Evolutionary conservation across 148 eudicot genomes (phyloP), one percentile per base, ranked within the genome.

Genomic region (Vaccinium macrocarpon): DNA sequence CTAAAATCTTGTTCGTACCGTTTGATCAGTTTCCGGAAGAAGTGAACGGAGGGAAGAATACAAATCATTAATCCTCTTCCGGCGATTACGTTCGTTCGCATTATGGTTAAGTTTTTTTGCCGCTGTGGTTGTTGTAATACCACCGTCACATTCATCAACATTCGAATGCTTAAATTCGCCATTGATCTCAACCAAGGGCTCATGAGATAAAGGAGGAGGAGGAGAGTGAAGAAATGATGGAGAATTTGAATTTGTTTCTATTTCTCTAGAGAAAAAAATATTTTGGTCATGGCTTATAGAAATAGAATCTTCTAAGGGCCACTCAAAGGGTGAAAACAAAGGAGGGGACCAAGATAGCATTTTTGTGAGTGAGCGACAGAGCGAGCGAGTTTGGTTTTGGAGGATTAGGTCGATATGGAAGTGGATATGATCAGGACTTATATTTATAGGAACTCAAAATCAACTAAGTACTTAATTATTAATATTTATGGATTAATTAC

Each of bases 1-100:
- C 8, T 2, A 0, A 19, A 21, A 62, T 1, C n/a, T 74, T 46
- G 14, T 77, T 8, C 27, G 1, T 83, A 88, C 90, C 86, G 27
- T 80, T 83, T 83, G 85, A 81, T 83, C 59, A 21, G 86, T 32
- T 12, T 56, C 78, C 32, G 89, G 88, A 81, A 89, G 86, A 42
- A 88, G 82, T 3, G 87, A 82, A 38, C 91, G 91, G 78, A 90
- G 91, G 77, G 87, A 82, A 18, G 87, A 68, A 61, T 88, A 90
- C 86, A 86, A 55, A 51, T 13, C 51, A 53, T 90, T 90, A 38
- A 88, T 83, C 85, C 51, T 88, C 87, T 85, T 84, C 32, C 90
- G 85, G 35, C 91, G 89, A 66, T 84, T 82, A 11, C 91, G 81
- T 64, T 89, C 91, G 13, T 83, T 90, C 6, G 90, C 90, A 62